Conservation (phyloP, 768 basidiomycete species). For the Mycena galericulata region DNA sequence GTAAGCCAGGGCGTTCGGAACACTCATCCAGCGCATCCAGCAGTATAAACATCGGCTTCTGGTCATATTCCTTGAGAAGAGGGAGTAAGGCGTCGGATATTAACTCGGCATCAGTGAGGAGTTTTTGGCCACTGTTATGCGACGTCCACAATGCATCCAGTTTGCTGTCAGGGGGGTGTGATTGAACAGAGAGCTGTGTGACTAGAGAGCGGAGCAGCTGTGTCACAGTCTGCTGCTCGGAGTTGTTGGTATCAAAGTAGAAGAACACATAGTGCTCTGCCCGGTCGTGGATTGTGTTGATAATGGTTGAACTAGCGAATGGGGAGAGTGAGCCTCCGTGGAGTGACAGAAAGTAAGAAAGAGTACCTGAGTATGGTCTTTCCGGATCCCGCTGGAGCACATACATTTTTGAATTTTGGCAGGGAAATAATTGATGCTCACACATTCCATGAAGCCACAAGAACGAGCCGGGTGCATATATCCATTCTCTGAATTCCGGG, state of each 20-base stretch:
- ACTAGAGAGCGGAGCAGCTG: constrained; percentile 33
- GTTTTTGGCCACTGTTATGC: background rate
- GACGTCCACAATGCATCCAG: background rate
- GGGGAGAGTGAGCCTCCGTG: too few relatives aligned
- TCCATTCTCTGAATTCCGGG: constrained; percentile 4
- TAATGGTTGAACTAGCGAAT: constrained; percentile 11
- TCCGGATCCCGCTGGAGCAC: constrained; percentile 3
- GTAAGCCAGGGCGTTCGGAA: constrained; percentile 23
- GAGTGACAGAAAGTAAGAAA: too few relatives aligned
- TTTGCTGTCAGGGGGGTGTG: background rate
- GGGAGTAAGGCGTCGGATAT: constrained; percentile 22
- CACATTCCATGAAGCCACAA: constrained; percentile 20
- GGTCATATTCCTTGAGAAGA: constrained; percentile 19
- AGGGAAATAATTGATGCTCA: background rate
- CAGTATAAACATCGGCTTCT: constrained; percentile 28
- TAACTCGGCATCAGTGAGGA: constrained; percentile 8
- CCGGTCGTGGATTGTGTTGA: background rate
- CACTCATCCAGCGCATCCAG: constrained; percentile 41
- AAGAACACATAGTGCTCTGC: constrained; percentile 1
- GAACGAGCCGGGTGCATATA: constrained; percentile 7
- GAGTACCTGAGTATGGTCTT: constrained; percentile 14
- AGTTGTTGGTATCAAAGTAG: constrained; percentile 26
- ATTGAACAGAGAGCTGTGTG: constrained; percentile 31
- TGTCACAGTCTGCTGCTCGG: background rate
- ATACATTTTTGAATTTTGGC: background rate